Percentiles rank a stretch among this genome's conserved stretches.
Evolutionary conservation across 352 stramenopile species (phyloP).

Genomic region (Lagenidium sp.): DNA sequence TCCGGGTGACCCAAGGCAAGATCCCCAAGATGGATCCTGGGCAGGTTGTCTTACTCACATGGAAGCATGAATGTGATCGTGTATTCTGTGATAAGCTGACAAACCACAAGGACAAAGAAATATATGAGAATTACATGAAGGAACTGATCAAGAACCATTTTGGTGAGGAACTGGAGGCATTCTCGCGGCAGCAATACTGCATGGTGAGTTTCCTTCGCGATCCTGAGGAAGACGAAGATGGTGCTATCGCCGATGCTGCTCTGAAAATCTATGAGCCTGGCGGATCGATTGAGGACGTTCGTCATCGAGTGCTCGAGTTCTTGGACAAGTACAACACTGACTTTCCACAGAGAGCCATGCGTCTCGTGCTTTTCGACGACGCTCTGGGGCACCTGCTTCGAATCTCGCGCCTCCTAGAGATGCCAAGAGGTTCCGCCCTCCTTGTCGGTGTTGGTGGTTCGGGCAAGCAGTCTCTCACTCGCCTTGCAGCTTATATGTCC

Average conservation of each 20-base stretch:
- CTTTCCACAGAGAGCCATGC: slow-evolving; percentile 94
- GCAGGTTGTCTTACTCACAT: slow-evolving; percentile 92
- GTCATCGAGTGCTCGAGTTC: slow-evolving; percentile 90
- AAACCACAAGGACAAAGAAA: slow-evolving; percentile 95
- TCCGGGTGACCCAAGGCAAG: slow-evolving; percentile 78
- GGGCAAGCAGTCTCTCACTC: slow-evolving; percentile 96
- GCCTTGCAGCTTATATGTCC: slow-evolving; percentile 95
- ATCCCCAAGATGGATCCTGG: slow-evolving; percentile 86
- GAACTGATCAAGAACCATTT: slow-evolving; percentile 90
- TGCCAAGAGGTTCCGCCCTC: slow-evolving; percentile 92
- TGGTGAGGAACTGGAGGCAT: slow-evolving; percentile 74
- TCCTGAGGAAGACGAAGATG: slow-evolving; percentile 95
- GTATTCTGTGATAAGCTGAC: slow-evolving; percentile 98
- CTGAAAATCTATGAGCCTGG: slow-evolving; percentile 97
- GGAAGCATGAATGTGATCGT: slow-evolving; percentile 96
- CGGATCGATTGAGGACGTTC: slow-evolving; percentile 89
- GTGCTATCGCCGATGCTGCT: slow-evolving; percentile 88
- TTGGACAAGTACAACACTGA: slow-evolving; percentile 97
- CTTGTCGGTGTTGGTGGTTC: slow-evolving; percentile 96
- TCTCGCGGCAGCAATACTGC: slow-evolving; percentile 69
- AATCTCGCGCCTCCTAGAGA: slow-evolving; percentile 95
- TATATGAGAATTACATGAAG: slow-evolving; percentile 89
- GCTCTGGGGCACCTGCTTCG: slow-evolving; percentile 94
- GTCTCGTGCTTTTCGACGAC: slow-evolving; percentile 98
- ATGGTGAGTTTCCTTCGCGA: slow-evolving; percentile 98